phyloP scores from a whole-genome alignment of 1,284 basidiomycete genomes.

The Marasmius sp. region DNA sequence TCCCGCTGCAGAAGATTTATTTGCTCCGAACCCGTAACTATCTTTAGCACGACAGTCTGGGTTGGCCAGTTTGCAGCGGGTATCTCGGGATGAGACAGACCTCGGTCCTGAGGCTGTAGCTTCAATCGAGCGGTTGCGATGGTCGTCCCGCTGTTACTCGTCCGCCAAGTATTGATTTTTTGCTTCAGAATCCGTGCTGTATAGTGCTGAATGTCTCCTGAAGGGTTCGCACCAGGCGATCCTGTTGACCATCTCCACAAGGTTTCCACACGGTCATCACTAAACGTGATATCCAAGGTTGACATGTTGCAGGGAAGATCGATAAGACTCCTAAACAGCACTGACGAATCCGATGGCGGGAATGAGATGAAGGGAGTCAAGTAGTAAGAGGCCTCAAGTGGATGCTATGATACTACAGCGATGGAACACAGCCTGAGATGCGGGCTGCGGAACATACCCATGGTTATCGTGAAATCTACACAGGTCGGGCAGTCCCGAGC shows the following conservation, averaged over 20 bases:
- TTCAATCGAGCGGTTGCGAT: background rate
- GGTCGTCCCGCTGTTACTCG: background rate
- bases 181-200: background rate
- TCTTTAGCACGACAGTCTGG: background rate
- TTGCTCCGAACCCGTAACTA: background rate
- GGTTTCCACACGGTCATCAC: background rate
- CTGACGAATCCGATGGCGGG: no score
- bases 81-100: background rate
- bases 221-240: background rate
- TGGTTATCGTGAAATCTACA: no score
- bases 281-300: background rate
- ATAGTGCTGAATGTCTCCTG: background rate
- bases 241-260: background rate
- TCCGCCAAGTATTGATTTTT: background rate
- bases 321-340: no score
- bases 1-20: background rate
- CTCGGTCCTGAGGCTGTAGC: background rate
- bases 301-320: background rate
- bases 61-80: no score
- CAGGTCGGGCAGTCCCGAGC: no score
- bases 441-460: no score
- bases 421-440: no score
- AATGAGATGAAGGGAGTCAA: no score
- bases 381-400: no score
- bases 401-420: no score